A percentile compares a stretch with the other conserved stretches of the same genome.
Conservation (phyloP, 352 stramenopile species). For the Bremia lactucae region DNA sequence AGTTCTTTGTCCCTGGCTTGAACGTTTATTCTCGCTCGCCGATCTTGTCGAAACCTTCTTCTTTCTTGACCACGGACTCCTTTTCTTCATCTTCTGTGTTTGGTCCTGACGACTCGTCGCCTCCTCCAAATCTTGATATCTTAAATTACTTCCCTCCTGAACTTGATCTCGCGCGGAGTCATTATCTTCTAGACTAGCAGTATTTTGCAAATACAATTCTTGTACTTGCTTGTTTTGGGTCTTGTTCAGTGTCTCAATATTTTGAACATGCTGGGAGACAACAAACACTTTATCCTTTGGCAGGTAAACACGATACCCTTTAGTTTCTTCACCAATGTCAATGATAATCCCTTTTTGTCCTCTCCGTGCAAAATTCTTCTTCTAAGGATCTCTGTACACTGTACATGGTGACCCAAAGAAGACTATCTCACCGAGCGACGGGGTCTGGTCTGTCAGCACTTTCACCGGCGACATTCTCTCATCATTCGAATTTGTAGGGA, state of each 20-base stretch:
- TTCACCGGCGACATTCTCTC: background rate
- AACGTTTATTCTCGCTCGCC: too few relatives aligned
- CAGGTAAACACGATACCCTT: background rate
- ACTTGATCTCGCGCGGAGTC: background rate
- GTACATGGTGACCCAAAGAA: background rate
- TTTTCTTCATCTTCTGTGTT: too few relatives aligned
- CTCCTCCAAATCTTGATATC: too few relatives aligned
- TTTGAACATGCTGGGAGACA: background rate
- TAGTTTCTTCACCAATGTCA: too few relatives aligned
- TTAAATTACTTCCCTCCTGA: background rate
- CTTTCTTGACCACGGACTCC: too few relatives aligned
- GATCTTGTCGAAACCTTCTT: too few relatives aligned
- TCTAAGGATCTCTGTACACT: background rate
- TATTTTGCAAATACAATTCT: background rate
- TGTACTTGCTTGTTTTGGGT: background rate
- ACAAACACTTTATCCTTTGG: background rate
- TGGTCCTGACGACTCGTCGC: too few relatives aligned
- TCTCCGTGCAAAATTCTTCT: background rate
- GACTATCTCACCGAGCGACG: background rate
- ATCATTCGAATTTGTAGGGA: background rate
- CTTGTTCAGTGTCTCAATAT: background rate
- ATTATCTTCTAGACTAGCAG: background rate
- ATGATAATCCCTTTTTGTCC: too few relatives aligned
- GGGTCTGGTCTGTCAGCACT: background rate
- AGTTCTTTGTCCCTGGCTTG: too few relatives aligned